Evolutionary conservation across 1,284 basidiomycete genomes (phyloP).

Genomic region (Microbotryomycetes sp.): DNA sequence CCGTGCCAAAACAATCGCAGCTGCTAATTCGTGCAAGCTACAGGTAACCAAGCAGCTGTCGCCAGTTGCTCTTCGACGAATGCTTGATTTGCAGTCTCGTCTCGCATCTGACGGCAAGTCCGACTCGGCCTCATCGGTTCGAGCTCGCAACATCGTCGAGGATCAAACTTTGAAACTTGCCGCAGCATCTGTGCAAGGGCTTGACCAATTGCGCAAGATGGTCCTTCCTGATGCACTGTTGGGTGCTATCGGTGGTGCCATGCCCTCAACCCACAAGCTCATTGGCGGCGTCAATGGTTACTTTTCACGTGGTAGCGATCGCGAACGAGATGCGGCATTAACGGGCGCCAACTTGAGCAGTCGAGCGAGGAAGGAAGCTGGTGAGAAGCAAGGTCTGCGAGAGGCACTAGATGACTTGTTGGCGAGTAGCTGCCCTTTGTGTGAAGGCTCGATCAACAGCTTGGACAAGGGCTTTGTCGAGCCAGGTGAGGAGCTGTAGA

Average conservation of each 20-base stretch:
- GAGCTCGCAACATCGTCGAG: slow-evolving; percentile 12
- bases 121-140: not conserved
- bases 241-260: slow-evolving; percentile 42
- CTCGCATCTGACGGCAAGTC: slow-evolving; percentile 47
- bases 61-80: slow-evolving; percentile 67
- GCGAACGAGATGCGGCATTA: slow-evolving; percentile 51
- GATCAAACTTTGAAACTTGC: slow-evolving; percentile 69
- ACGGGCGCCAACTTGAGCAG: slow-evolving; percentile 48
- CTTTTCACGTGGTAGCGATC: slow-evolving; percentile 56
- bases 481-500: not conserved
- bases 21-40: not conserved
- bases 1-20: no score
- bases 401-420: slow-evolving; percentile 79
- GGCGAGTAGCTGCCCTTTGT: slow-evolving; percentile 79
- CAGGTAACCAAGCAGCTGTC: slow-evolving; percentile 87
- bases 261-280: slow-evolving; percentile 32
- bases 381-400: slow-evolving; percentile 55
- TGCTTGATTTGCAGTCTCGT: slow-evolving; percentile 75
- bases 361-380: slow-evolving; percentile 45
- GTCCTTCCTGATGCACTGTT: slow-evolving; percentile 82
- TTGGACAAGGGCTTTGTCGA: slow-evolving; percentile 54
- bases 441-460: slow-evolving; percentile 76
- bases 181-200: slow-evolving; percentile 57
- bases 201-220: slow-evolving; percentile 74
- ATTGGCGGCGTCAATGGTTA: slow-evolving; percentile 22